Conservation (phyloP, 148 eudicot species). For the Salicornia ramosissima region DNA sequence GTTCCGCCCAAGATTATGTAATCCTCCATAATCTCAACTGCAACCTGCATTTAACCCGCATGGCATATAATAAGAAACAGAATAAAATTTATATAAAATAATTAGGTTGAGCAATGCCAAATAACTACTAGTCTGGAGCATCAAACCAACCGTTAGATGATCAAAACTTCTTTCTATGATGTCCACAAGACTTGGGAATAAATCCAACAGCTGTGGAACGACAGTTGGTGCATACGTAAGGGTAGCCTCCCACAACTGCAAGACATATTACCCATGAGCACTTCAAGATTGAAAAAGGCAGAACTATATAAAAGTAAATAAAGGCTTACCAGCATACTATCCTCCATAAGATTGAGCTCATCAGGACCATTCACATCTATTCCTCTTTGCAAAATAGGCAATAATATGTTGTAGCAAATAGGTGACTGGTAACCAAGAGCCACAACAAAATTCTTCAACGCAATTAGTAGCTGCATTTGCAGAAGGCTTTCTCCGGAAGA, state of each 20-base stretch:
- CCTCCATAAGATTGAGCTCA: conserved; percentile 88
- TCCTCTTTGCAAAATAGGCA: conserved; percentile 76
- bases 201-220: conserved; percentile 68
- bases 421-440: conserved; percentile 92
- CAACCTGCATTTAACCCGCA: conserved; percentile 51
- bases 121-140: background rate
- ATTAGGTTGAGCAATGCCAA: background rate
- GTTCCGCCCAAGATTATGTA: conserved; percentile 80
- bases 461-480: conserved; percentile 95
- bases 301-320: background rate
- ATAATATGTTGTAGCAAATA: conserved; percentile 61
- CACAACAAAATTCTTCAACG: conserved; percentile 76
- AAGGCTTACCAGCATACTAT: conserved; percentile 75
- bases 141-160: conserved; percentile 63
- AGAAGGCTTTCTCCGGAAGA: conserved; percentile 90
- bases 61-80: background rate
- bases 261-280: conserved; percentile 13
- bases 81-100: background rate
- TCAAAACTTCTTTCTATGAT: conserved; percentile 90
- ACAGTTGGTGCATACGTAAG: conserved; percentile 86
- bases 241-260: conserved; percentile 97
- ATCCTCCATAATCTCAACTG: conserved; percentile 77
- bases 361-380: conserved; percentile 79
- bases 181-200: conserved; percentile 69
- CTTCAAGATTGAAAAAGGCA: background rate